Evolutionary conservation across 148 eudicot species (phyloP).

Genomic region (Silene latifolia): DNA sequence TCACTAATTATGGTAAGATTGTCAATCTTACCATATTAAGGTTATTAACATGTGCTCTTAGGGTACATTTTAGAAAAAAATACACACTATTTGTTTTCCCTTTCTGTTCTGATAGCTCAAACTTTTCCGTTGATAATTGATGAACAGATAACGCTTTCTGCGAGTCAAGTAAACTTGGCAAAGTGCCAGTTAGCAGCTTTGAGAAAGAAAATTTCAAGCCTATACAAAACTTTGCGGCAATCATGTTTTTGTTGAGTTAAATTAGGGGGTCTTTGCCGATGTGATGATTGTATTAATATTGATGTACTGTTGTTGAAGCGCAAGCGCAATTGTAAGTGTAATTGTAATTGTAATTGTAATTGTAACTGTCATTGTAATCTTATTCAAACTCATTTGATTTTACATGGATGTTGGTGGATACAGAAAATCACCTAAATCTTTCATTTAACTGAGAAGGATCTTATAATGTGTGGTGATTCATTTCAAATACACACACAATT

Average conservation of each 20-base stretch:
- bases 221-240: not conserved
- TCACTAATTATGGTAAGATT: no score
- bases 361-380: not conserved
- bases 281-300: conserved; percentile 3
- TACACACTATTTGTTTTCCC: not conserved
- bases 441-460: no score
- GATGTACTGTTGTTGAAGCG: not conserved
- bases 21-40: no score
- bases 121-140: not conserved
- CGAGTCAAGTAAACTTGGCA: not conserved
- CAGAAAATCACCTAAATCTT: not conserved
- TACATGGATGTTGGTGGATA: not conserved
- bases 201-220: not conserved
- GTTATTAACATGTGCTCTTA: no score
- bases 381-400: not conserved
- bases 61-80: no score
- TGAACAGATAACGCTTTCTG: not conserved
- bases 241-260: not conserved
- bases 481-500: no score
- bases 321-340: not conserved
- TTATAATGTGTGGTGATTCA: no score
- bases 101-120: not conserved
- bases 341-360: not conserved
- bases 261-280: not conserved
- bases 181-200: not conserved